Conservation (phyloP, 345 rosid genomes). For the Euphorbia peplus region DNA sequence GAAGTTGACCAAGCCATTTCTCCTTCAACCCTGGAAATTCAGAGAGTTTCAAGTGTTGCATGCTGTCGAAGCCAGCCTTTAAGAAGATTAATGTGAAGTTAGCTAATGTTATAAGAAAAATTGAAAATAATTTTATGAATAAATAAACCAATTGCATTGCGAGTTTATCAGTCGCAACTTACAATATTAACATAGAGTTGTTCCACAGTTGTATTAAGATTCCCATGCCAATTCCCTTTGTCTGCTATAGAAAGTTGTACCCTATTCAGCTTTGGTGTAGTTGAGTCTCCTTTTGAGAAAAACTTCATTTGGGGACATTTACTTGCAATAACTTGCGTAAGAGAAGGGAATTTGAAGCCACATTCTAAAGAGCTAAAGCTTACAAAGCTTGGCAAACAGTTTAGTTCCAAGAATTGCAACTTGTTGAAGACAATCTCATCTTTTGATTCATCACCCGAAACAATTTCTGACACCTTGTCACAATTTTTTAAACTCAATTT, state of each 20-base stretch:
- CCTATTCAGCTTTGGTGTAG: no score
- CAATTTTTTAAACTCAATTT: no score
- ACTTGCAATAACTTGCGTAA: neutral
- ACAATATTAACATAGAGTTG: neutral
- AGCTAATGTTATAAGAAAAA: neutral
- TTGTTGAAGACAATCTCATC: slow-evolving; percentile 9
- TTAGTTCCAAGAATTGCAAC: slow-evolving; percentile 12
- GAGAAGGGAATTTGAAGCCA: neutral
- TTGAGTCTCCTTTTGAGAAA: neutral
- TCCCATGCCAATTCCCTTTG: no score
- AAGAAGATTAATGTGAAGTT: neutral
- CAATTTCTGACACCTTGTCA: slow-evolving; percentile 20
- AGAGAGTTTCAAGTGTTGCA: neutral
- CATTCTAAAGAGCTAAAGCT: neutral
- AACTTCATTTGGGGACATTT: slow-evolving; percentile 4
- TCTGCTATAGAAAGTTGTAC: no score
- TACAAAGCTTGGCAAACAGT: neutral
- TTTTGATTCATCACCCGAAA: slow-evolving; percentile 11
- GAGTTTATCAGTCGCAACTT: neutral
- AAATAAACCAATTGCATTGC: no score
- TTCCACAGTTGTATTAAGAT: no score
- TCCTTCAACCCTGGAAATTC: neutral
- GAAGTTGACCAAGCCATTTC: slow-evolving; percentile 6
- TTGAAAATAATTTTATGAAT: no score
- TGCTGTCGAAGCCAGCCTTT: neutral